Conservation (phyloP, 768 basidiomycete species). For the Russula ochroleuca region DNA sequence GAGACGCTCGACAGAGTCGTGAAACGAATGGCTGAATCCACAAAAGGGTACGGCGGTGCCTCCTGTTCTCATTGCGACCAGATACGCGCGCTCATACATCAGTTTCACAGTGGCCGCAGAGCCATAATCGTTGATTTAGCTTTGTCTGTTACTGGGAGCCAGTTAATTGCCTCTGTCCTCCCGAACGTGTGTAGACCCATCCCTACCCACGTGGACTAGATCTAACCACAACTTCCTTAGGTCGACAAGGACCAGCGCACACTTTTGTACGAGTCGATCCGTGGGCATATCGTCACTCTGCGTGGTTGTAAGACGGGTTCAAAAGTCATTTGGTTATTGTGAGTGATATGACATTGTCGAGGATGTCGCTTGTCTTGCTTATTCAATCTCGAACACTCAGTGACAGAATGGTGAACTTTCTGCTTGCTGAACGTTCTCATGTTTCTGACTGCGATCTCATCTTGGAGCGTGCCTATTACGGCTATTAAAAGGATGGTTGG, state of each 20-base stretch:
- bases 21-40: slow-evolving; percentile 80
- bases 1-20: slow-evolving; percentile 72
- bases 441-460: slow-evolving; percentile 26
- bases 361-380: not conserved
- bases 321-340: slow-evolving; percentile 89
- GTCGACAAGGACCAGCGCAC: slow-evolving; percentile 85
- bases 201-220: not conserved
- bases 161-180: slow-evolving; percentile 76
- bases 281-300: slow-evolving; percentile 84
- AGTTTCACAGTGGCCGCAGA: slow-evolving; percentile 51
- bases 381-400: slow-evolving; percentile 33
- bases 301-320: slow-evolving; percentile 89
- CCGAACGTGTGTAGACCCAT: slow-evolving; percentile 52
- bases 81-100: not conserved
- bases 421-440: slow-evolving; percentile 12
- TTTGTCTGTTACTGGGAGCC: slow-evolving; percentile 78
- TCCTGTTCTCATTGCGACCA: not conserved
- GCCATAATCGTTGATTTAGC: slow-evolving; percentile 87
- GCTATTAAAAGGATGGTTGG: slow-evolving; percentile 29
- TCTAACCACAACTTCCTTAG: slow-evolving; percentile 36
- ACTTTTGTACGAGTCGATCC: slow-evolving; percentile 77
- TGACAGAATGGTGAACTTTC: slow-evolving; percentile 50
- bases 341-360: slow-evolving; percentile 28
- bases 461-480: slow-evolving; percentile 58
- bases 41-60: slow-evolving; percentile 54